Conservation (phyloP, 768 basidiomycete species). For the Macrocybe gigantea region DNA sequence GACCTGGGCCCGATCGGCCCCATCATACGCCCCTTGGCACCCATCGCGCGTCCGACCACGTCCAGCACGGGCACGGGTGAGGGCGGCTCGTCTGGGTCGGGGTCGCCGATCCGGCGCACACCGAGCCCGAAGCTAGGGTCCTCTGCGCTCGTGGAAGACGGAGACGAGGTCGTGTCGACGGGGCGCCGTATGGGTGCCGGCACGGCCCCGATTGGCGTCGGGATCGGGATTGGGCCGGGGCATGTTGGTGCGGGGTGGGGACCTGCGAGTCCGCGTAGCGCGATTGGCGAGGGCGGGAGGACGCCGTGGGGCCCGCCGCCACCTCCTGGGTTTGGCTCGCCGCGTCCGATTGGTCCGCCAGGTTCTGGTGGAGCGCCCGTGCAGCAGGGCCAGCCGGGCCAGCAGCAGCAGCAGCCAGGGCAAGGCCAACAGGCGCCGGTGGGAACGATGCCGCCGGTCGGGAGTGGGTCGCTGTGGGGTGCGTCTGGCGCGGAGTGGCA, state of each 20-base stretch:
- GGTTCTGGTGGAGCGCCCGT: too few species aligned
- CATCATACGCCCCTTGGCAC: constrained; percentile 57
- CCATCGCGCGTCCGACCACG: constrained; percentile 61
- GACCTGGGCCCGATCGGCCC: constrained; percentile 42
- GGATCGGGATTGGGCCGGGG: constrained; percentile 15
- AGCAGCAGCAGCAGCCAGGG: too few species aligned
- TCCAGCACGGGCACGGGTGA: constrained; percentile 26
- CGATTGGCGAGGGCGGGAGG: too few species aligned
- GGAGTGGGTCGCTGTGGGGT: too few species aligned
- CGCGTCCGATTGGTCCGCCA: constrained; percentile 18
- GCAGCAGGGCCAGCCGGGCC: too few species aligned
- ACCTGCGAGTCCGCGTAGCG: background rate
- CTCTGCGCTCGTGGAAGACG: constrained; percentile 71
- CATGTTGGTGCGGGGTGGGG: constrained; percentile 1
- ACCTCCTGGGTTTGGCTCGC: background rate
- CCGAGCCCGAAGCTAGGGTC: constrained; percentile 69
- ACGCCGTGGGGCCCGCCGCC: background rate
- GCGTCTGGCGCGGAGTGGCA: too few species aligned
- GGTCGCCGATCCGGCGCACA: constrained; percentile 45
- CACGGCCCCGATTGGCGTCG: constrained; percentile 23
- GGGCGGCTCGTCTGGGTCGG: constrained; percentile 57
- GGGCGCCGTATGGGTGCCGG: constrained; percentile 39
- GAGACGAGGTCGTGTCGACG: constrained; percentile 66
- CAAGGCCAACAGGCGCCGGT: too few species aligned
- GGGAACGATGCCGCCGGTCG: too few species aligned